phyloP scores from a whole-genome alignment of 78 protist species.

The slime mould (Dictyostelium discoideum) region DNA sequence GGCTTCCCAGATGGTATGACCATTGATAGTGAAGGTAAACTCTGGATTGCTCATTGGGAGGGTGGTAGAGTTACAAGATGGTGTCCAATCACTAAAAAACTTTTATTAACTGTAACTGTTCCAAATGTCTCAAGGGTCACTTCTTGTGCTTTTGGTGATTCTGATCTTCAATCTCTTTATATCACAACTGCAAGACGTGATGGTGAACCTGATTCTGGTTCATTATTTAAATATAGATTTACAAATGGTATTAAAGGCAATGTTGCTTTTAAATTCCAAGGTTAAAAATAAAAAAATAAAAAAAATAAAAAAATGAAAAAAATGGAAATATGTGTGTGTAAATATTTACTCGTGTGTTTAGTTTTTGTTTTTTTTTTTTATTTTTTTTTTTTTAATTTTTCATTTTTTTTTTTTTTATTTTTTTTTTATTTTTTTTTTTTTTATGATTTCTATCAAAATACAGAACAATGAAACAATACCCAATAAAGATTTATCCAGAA shows the following conservation, averaged over 20 bases:
- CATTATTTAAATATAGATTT: constrained; percentile 10
- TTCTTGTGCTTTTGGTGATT: constrained; percentile 70
- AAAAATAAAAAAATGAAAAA: background rate
- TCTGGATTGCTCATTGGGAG: constrained; percentile 78
- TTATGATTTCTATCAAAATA: background rate
- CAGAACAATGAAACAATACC: background rate
- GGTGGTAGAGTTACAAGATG: constrained; percentile 75
- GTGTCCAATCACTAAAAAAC: constrained; percentile 41
- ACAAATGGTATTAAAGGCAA: constrained; percentile 46
- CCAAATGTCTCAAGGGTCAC: constrained; percentile 62
- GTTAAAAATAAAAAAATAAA: background rate
- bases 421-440: background rate
- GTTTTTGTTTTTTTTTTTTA: background rate
- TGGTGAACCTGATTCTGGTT: constrained; percentile 1
- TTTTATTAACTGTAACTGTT: background rate
- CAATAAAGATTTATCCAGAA: constrained; percentile 14
- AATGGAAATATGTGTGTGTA: background rate
- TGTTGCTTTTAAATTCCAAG: background rate
- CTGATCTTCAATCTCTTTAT: constrained; percentile 30
- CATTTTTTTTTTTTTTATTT: too few relatives aligned
- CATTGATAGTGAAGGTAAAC: constrained; percentile 41
- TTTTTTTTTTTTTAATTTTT: background rate
- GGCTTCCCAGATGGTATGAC: constrained; percentile 73
- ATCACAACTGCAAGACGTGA: constrained; percentile 64
- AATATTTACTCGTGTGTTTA: background rate